Evolutionary conservation across 129 eudicot genomes (phyloP), one percentile per base, ranked within the genome.

Genomic region (Scalesia atractyloides): DNA sequence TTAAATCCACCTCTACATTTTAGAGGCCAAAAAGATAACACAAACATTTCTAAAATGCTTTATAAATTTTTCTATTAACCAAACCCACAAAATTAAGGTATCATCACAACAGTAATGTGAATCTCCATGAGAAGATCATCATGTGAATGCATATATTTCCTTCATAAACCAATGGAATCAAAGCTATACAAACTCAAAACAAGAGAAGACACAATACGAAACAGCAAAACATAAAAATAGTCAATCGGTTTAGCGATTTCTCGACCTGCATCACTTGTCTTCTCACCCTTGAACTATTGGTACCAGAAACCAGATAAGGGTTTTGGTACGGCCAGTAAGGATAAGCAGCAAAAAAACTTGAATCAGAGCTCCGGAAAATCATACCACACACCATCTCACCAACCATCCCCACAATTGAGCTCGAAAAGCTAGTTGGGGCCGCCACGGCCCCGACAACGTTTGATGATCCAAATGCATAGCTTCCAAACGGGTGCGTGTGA

Each of bases 261-360:
- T 89, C 96, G 18, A 82, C 74, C 74, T 85, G 89, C 88, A 89
- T 54, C 61, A 85, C 95, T 69, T 92, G 96, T 88, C 98, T 82
- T 79, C 96, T 89, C 63, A 81, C 53, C 81, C 98, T 81, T 3
- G 84, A 83, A 74, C 80, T 83, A 56, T 84, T 52, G 11, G 69
- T 48, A 8, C 77, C 81, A 26, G 76, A 57, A 10, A 30, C 83
- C 12, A 75, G 67, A 37, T 80, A 66, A 17, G 76, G 77, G 67
- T 78, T 83, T 59, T 81, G 75, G 53, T 85, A 64, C 0, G 77
- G 16, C 68, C 80, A 72, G 3, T 81, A 57, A 2, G 86, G 89
- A 58, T 79, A 82, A 20, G 84, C 72, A 19, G 82, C 57, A 50
- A 70, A 77, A 5, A 81, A 63, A 9, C 80, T 80, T 6, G 82